Evolutionary conservation across 176 grass and related monocot species (phyloP).

Genomic region (Avena insularis): DNA sequence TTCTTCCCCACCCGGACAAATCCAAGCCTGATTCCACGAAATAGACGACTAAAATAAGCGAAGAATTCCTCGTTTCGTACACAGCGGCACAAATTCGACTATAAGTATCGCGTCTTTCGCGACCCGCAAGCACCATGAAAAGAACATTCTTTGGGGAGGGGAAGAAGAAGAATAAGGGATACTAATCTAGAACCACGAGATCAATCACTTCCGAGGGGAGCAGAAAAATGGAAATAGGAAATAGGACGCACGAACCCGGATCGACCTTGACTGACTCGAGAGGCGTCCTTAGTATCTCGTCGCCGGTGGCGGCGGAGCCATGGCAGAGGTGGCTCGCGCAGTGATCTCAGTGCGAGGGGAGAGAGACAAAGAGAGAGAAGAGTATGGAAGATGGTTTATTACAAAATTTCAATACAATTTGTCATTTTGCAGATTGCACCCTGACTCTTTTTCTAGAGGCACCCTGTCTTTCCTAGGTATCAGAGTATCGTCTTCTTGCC

Average conservation of each 20-base stretch:
- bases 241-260: constrained; percentile 31
- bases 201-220: constrained; percentile 31
- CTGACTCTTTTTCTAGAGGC: not conserved
- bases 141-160: constrained; percentile 27
- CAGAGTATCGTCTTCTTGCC: not conserved
- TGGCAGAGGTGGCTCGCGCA: constrained; percentile 20
- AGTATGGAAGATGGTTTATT: constrained; percentile 31
- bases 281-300: constrained; percentile 24
- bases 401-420: constrained; percentile 27
- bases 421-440: constrained; percentile 39
- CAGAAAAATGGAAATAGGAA: not conserved
- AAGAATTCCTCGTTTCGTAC: not conserved
- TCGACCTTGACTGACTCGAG: not conserved
- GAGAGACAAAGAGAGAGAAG: not conserved
- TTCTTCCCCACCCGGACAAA: constrained; percentile 28
- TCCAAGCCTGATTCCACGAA: constrained; percentile 35
- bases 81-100: not conserved
- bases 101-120: constrained; percentile 6
- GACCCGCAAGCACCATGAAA: constrained; percentile 15
- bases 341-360: constrained; percentile 42
- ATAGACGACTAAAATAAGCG: not conserved
- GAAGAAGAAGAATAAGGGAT: constrained; percentile 17
- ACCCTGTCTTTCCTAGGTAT: constrained; percentile 17
- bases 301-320: constrained; percentile 34
- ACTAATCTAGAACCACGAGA: constrained; percentile 18